phyloP scores from a whole-genome alignment of 2,329 filamentous ascomycete genomes.

The Pseudopyricularia cyperi region DNA sequence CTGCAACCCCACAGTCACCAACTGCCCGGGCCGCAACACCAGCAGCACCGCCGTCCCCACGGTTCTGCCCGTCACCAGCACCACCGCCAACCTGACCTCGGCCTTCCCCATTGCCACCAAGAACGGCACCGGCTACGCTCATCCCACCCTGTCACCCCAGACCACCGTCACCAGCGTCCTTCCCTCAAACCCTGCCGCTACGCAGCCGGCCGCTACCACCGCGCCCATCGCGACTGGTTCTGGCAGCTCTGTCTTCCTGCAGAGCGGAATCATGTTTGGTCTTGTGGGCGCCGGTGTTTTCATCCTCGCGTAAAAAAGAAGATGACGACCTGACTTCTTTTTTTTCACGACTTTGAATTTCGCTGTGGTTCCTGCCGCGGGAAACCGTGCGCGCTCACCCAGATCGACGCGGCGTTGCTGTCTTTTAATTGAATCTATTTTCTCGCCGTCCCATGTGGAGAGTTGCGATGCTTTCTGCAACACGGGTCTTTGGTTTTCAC shows the following conservation, averaged over 20 bases:
- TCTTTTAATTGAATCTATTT: background rate
- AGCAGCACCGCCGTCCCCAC: slow-evolving; percentile 9
- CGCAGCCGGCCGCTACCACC: slow-evolving; percentile 11
- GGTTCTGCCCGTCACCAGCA: slow-evolving; percentile 10
- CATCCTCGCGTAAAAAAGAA: slow-evolving; percentile 18
- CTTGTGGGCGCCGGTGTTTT: slow-evolving; percentile 25
- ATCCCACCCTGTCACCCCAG: slow-evolving; percentile 12
- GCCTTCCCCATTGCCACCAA: slow-evolving; percentile 4
- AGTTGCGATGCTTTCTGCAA: background rate
- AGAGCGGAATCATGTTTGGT: slow-evolving; percentile 25
- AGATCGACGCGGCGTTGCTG: too few relatives aligned
- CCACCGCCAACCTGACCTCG: slow-evolving; percentile 8
- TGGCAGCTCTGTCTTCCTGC: slow-evolving; percentile 19
- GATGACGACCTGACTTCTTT: background rate
- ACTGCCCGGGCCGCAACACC: slow-evolving; percentile 25
- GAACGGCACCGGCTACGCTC: slow-evolving; percentile 10
- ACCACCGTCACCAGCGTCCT: slow-evolving; percentile 5
- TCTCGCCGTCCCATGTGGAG: background rate
- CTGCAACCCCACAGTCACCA: slow-evolving; percentile 28
- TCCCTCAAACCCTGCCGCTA: slow-evolving; percentile 2
- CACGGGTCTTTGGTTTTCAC: background rate
- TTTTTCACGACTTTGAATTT: background rate
- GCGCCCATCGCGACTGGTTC: slow-evolving; percentile 6
- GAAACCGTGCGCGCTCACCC: too few relatives aligned
- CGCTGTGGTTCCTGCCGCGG: too few relatives aligned